Conservation (phyloP, 2,329 filamentous ascomycete genomes). For the Zalaria sp. region DNA sequence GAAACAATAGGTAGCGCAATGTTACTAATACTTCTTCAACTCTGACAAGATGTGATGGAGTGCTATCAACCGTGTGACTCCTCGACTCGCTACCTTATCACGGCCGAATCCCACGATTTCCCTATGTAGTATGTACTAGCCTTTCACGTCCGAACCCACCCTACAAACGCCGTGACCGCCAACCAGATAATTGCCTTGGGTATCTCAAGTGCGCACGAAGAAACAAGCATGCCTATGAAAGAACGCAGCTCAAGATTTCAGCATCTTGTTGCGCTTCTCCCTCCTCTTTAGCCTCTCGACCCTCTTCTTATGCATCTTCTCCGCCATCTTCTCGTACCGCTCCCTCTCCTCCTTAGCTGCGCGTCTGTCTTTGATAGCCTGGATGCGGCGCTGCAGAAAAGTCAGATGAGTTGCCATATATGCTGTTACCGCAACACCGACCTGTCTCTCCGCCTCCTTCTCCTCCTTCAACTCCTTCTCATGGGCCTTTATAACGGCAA, state of each 20-base stretch:
- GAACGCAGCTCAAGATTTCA: constrained; percentile 28
- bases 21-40: no score
- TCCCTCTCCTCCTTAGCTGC: constrained; percentile 70
- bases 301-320: constrained; percentile 70
- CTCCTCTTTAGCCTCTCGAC: constrained; percentile 77
- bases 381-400: constrained; percentile 49
- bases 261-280: constrained; percentile 87
- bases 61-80: no score
- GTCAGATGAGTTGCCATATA: constrained; percentile 6
- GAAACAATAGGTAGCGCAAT: no score
- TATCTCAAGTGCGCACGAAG: constrained; percentile 1
- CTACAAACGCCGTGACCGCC: no score
- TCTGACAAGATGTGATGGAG: no score
- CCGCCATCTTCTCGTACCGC: constrained; percentile 66
- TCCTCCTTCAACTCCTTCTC: constrained; percentile 95
- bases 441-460: constrained; percentile 79
- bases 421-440: constrained; percentile 24
- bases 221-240: not conserved
- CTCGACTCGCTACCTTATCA: no score
- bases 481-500: constrained; percentile 71
- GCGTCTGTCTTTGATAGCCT: constrained; percentile 68
- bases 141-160: no score
- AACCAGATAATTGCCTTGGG: not conserved
- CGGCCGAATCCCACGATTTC: no score
- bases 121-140: no score